Base-by-base conservation (phyloP, 441 rosid genomes). In the Heliophila coronopifolia region DNA sequence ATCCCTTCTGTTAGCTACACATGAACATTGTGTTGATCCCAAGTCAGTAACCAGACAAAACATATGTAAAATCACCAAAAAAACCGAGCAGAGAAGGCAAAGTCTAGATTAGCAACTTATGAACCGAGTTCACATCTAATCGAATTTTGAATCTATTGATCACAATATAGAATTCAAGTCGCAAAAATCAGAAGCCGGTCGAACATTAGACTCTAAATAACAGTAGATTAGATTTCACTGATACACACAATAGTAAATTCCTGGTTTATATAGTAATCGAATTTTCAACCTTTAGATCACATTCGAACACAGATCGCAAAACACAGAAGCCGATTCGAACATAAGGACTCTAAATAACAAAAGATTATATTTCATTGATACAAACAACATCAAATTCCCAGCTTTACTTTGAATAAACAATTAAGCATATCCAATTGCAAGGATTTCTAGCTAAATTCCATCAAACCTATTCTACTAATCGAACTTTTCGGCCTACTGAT, bases 1-100 rank as follows among this genome's bases (percentile, higher is more conserved):
- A 89, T 81, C 55, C 97, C 97, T 77, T 89, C 97, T 71, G 67
- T 68, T 77, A 65, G 77, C 95, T 83, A 73, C 77, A 75, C 45
- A 14, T 32, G 11, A 38, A 26, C 28, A 67, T 26, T 24, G 0
- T 9, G 6, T 57, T 61, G 57, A 59, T 26, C 50, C 8, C 64
- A 16, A 50, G 58, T 45, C 3, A 46, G 43, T 27, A n/a, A n/a
- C 22, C 36, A 13, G 0, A 1, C 26, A 45, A 30, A 23, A 12
- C 61, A 31, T 5, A 15, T 15, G 34, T 59, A 50, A 23, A 36
- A 27, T 25, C 41, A 20, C 47, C 14, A 16, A 12, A 33, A 19
- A 51, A 51, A 43, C 1, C 7, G 11, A 28, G 26, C 13, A 42
- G 28, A 24, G 36, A 59, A 18, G 36, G 26, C 3, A 3, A 61